Base-by-base conservation (phyloP, 1,284 basidiomycete genomes). In the Hymenochaete sp. region DNA sequence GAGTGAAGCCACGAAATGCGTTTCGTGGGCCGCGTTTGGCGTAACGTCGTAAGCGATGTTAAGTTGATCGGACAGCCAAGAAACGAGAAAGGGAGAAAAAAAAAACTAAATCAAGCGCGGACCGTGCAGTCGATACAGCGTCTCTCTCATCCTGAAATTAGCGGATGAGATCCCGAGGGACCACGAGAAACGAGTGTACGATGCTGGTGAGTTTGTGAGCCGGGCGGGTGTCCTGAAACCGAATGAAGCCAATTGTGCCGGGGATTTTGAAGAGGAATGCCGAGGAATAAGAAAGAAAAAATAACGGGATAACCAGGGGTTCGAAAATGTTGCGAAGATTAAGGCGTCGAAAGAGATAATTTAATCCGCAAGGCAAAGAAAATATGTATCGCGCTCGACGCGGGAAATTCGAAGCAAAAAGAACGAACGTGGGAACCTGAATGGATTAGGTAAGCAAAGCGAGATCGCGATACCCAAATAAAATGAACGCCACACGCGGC, bases 311-410 rank as follows among this genome's bases (percentile, higher is more conserved):
- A 33, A 26, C 32, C 6, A 11, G 35, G 35, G 25, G 25, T 14
- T 32, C 35, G 18, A 44, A 26, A 28, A 18, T 40, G 22, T 22
- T 42, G 41, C 44, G 32, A n/a, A 50, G 46, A 16, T 42, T 47
- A 29, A 42, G 42, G 49, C 49, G 49, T 32, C 49, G 49, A 51
- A 51, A 46, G 40, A 25, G 45, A 51, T 51, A 51, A 47, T 21
- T 47, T 45, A 47, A 26, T 47, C 49, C 44, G 44, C 29, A 47
- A 47, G 38, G 28, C 14, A 42, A 47, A 47, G 40, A 42, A 51
- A 35, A 44, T 37, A 45, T 50, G 44, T 47, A 51, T 51, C 49
- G 49, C 49, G 49, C 14, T 51, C 49, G 49, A 51, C 49, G 45
- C 49, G 49, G 40, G 44, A 51, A 35, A 10, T n/a, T 19, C 35